Percentiles rank a stretch among this genome's conserved stretches.
These are phyloP conservation scores for Komagataella pastoris DNA, from an alignment of 805 yeast species.

Conservation along the genomic window DNA sequence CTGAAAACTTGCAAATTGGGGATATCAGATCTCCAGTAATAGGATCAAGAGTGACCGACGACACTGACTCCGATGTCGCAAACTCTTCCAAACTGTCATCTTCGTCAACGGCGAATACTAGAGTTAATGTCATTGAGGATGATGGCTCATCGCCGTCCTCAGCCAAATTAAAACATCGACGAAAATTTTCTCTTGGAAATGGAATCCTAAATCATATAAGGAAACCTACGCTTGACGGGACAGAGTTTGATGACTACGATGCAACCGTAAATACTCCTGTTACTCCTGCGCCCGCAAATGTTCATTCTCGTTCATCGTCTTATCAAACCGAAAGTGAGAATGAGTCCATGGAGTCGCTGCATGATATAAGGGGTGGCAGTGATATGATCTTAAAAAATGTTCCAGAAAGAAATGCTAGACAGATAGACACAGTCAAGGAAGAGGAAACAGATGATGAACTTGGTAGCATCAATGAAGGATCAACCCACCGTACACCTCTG, in stretches of 20 bases:
- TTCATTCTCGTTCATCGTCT: slow-evolving; percentile 16
- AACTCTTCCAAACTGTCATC: slow-evolving; percentile 16
- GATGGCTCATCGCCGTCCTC: slow-evolving; percentile 8
- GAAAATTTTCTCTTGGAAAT: slow-evolving; percentile 54
- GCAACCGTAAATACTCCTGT: slow-evolving; percentile 25
- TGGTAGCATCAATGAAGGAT: slow-evolving; percentile 2
- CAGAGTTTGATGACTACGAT: slow-evolving; percentile 20
- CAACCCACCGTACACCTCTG: slow-evolving; percentile 40
- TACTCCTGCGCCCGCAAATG: slow-evolving; percentile 25
- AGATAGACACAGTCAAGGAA: neutral
- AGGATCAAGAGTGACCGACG: slow-evolving; percentile 18
- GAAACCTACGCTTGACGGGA: slow-evolving; percentile 23
- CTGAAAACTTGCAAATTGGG: slow-evolving; percentile 14
- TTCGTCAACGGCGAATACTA: slow-evolving; percentile 2
- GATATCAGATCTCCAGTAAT: slow-evolving; percentile 15
- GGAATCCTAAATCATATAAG: slow-evolving; percentile 37
- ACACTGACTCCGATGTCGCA: slow-evolving; percentile 16
- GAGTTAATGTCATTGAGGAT: slow-evolving; percentile 5
- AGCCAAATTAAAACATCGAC: slow-evolving; percentile 26
- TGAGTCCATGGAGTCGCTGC: slow-evolving; percentile 48
- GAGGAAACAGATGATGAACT: slow-evolving; percentile 2
- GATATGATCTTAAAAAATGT: slow-evolving; percentile 35
- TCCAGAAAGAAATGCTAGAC: slow-evolving; percentile 1
- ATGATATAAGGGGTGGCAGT: slow-evolving; percentile 33
- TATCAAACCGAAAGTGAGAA: slow-evolving; percentile 27